These are phyloP conservation scores for Heterobasidion occidentale DNA, from an alignment of 1,284 basidiomycete species.

Conservation along the genomic window DNA sequence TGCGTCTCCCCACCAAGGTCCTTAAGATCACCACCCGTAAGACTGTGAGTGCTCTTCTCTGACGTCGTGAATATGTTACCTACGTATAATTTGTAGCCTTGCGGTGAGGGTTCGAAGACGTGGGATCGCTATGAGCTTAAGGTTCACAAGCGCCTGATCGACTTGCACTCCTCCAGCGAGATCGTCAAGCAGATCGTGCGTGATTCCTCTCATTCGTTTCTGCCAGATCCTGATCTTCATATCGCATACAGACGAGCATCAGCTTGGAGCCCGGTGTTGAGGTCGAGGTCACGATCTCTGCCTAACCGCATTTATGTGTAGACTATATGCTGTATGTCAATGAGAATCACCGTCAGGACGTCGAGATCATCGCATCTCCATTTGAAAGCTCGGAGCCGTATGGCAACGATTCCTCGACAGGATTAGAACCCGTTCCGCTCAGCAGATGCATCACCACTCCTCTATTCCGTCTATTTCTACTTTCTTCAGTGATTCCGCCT, in stretches of 20 bases:
- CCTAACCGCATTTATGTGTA: constrained; percentile 18
- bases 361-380: no score
- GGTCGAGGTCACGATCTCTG: constrained; percentile 97
- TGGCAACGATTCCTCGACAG: no score
- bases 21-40: constrained; percentile 99
- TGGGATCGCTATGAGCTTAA: constrained; percentile 99
- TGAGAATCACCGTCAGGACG: not conserved
- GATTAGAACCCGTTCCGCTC: no score
- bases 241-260: constrained; percentile 76
- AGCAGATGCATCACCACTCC: no score
- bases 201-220: constrained; percentile 10
- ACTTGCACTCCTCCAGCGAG: constrained; percentile 97
- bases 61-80: not conserved
- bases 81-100: constrained; percentile 54
- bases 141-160: constrained; percentile 99
- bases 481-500: no score
- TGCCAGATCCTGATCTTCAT: constrained; percentile 1
- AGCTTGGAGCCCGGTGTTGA: constrained; percentile 99
- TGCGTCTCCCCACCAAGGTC: constrained; percentile 98
- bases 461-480: no score
- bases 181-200: constrained; percentile 99
- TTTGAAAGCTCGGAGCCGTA: no score
- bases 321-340: not conserved
- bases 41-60: constrained; percentile 53
- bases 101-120: constrained; percentile 99